Evolutionary conservation across 169 alveolate species (phyloP).

Genomic region (Ichthyophthirius multifiliis): DNA sequence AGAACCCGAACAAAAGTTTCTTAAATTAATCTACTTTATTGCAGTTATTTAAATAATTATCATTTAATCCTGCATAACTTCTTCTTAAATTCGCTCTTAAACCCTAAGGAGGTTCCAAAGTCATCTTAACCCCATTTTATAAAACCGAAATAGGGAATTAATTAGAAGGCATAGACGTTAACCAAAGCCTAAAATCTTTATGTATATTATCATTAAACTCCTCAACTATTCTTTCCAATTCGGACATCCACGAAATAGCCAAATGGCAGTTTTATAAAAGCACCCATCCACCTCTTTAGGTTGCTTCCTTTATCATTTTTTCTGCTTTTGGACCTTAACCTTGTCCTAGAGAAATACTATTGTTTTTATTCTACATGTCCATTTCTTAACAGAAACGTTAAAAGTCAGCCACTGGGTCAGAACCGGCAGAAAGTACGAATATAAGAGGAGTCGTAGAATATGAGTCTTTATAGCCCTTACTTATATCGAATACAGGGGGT

Average conservation of each 20-base stretch:
- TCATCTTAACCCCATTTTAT: conserved; percentile 90
- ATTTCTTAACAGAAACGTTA: conserved; percentile 61
- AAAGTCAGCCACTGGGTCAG: conserved; percentile 92
- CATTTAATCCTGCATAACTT: conserved; percentile 81
- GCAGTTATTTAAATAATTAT: conserved; percentile 83
- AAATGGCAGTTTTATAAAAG: conserved; percentile 94
- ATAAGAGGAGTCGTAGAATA: conserved; percentile 88
- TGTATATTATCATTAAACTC: conserved; percentile 72
- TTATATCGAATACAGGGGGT: conserved; percentile 91
- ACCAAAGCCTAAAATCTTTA: conserved; percentile 91
- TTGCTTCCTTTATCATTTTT: conserved; percentile 83
- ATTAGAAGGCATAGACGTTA: conserved; percentile 89
- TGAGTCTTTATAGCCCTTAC: conserved; percentile 83
- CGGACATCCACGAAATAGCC: conserved; percentile 91
- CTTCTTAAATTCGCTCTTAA: conserved; percentile 83
- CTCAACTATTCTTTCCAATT: conserved; percentile 88
- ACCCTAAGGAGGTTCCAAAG: conserved; percentile 91
- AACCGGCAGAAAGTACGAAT: conserved; percentile 91
- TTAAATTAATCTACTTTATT: conserved; percentile 85
- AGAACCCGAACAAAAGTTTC: conserved; percentile 88
- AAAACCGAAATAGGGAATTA: conserved; percentile 91
- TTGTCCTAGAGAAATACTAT: conserved; percentile 84
- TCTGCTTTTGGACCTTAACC: conserved; percentile 87
- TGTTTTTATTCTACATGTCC: conserved; percentile 82
- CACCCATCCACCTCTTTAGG: conserved; percentile 91